Conservation (phyloP, 23 red algal species). For the Gracilariopsis chorda region DNA sequence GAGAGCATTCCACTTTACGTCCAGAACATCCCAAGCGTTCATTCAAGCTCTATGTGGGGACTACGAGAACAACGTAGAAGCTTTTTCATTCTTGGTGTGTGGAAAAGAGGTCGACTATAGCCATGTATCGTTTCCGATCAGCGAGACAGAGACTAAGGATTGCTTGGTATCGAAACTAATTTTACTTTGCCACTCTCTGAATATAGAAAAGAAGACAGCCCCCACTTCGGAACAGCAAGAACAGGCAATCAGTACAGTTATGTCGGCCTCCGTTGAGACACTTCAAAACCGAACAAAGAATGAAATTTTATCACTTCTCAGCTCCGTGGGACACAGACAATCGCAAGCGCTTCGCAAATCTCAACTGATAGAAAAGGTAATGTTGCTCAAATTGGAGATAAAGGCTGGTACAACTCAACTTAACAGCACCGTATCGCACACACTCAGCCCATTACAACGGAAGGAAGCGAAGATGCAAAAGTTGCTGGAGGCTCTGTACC, state of each 20-base stretch:
- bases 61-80: neutral
- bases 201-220: neutral
- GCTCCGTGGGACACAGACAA: neutral
- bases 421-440: no score
- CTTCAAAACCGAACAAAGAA: neutral
- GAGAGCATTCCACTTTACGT: constrained; percentile 1
- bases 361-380: neutral
- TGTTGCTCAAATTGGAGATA: neutral
- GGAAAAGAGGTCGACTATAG: neutral
- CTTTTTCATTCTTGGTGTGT: neutral
- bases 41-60: neutral
- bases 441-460: no score
- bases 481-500: no score
- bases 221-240: neutral
- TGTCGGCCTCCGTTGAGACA: neutral
- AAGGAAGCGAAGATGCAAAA: no score
- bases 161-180: neutral
- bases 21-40: neutral
- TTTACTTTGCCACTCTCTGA: neutral
- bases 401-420: no score
- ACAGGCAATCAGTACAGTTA: neutral
- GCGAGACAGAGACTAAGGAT: neutral
- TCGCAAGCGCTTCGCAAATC: neutral
- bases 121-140: neutral
- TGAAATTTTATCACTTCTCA: neutral